These are phyloP conservation scores for Leptographium wingfieldii DNA, from an alignment of 2,329 filamentous ascomycete species.

Conservation along the genomic window DNA sequence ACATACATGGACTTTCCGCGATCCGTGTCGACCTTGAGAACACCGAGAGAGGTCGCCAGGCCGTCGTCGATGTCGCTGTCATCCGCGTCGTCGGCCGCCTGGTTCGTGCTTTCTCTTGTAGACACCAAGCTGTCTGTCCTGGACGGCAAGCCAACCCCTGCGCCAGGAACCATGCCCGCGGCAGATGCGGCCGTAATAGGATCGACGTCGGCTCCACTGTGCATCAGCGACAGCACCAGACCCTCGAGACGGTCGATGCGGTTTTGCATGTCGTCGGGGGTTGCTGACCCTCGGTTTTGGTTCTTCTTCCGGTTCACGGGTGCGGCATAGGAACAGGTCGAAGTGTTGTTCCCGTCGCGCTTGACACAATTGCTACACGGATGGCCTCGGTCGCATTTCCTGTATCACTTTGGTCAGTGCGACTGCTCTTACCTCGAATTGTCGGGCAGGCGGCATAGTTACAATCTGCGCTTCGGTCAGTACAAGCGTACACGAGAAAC, in stretches of 20 bases:
- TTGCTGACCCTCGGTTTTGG: conserved; percentile 45
- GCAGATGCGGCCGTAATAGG: conserved; percentile 15
- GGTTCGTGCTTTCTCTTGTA: background rate
- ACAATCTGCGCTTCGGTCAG: conserved; percentile 8
- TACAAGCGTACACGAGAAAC: background rate
- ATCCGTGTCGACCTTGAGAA: conserved; percentile 67
- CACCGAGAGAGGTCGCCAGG: conserved; percentile 60
- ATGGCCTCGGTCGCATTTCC: conserved; percentile 86
- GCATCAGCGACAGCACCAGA: conserved; percentile 87
- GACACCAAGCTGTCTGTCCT: conserved; percentile 33
- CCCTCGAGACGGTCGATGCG: conserved; percentile 91
- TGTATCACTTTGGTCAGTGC: conserved; percentile 14
- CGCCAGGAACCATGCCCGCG: conserved; percentile 16
- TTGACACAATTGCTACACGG: conserved; percentile 94
- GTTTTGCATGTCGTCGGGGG: conserved; percentile 94
- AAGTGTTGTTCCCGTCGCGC: conserved; percentile 68
- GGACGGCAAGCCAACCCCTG: conserved; percentile 13
- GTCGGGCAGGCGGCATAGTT: background rate
- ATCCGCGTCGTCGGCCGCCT: conserved; percentile 22
- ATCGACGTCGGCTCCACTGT: conserved; percentile 53
- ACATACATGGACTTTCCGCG: conserved; percentile 71
- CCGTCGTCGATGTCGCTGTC: conserved; percentile 55
- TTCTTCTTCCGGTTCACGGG: conserved; percentile 61
- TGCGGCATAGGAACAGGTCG: conserved; percentile 74
- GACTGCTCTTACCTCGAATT: background rate